Evolutionary conservation across 2,329 filamentous ascomycete genomes (phyloP).

Genomic region (Aspergillus chevalieri): DNA sequence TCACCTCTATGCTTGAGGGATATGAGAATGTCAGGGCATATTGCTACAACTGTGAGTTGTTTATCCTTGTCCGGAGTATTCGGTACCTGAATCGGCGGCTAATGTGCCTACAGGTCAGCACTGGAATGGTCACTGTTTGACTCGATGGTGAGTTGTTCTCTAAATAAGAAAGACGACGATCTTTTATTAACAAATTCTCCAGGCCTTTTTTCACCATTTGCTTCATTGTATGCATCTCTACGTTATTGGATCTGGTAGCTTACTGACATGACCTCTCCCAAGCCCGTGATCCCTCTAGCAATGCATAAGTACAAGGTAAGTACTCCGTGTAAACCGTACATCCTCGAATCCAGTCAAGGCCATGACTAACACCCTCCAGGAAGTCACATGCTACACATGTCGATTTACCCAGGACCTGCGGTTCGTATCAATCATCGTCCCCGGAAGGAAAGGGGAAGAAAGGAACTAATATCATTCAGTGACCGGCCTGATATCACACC

Average conservation of each 20-base stretch:
- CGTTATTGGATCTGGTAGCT: background rate
- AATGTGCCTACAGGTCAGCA: slow-evolving; percentile 28
- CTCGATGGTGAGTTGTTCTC: slow-evolving; percentile 32
- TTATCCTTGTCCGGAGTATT: slow-evolving; percentile 1
- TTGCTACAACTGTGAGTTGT: slow-evolving; percentile 39
- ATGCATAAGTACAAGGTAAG: slow-evolving; percentile 35
- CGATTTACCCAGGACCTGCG: slow-evolving; percentile 33
- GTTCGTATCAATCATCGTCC: slow-evolving; percentile 14
- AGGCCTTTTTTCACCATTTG: slow-evolving; percentile 44
- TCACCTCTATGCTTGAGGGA: slow-evolving; percentile 39
- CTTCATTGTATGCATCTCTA: slow-evolving; percentile 32
- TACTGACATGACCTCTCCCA: slow-evolving; percentile 6
- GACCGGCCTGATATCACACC: slow-evolving; percentile 35
- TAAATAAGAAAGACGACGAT: background rate
- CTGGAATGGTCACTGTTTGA: slow-evolving; percentile 41
- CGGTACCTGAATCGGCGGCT: background rate
- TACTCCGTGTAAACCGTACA: background rate
- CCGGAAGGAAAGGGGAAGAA: background rate
- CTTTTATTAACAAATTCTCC: slow-evolving; percentile 6
- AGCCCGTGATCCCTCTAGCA: slow-evolving; percentile 36
- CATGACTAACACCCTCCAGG: slow-evolving; percentile 21
- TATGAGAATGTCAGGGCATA: slow-evolving; percentile 42
- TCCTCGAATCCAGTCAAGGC: background rate
- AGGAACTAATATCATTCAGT: slow-evolving; percentile 12
- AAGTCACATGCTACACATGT: slow-evolving; percentile 34